Conservation (phyloP, 805 yeast species). For the Lipomyces starkeyi region DNA sequence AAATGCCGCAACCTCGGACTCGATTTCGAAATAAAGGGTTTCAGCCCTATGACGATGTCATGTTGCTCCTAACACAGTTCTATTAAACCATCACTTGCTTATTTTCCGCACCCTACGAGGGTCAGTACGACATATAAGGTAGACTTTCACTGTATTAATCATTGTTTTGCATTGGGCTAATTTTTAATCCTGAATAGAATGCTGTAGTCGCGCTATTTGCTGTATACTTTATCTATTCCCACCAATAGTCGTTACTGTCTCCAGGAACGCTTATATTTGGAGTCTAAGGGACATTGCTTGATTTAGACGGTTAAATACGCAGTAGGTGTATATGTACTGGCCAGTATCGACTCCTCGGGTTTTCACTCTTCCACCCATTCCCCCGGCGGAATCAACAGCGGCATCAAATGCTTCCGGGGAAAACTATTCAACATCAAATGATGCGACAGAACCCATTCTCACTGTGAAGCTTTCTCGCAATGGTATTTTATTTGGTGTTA, state of each 20-base stretch:
- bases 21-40: too few relatives aligned
- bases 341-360: constrained; percentile 44
- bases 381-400: constrained; percentile 1
- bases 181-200: neutral
- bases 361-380: constrained; percentile 40
- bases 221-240: too few relatives aligned
- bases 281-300: neutral
- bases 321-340: constrained; percentile 43
- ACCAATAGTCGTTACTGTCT: too few relatives aligned
- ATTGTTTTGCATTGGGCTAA: neutral
- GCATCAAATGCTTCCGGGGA: neutral
- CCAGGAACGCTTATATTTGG: neutral
- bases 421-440: neutral
- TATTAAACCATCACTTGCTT: too few relatives aligned
- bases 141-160: neutral
- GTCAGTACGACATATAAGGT: neutral
- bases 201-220: neutral
- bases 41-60: too few relatives aligned
- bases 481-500: constrained; percentile 45
- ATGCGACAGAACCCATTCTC: constrained; percentile 47
- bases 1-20: too few relatives aligned
- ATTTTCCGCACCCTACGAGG: neutral
- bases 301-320: neutral
- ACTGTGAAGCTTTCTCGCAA: constrained; percentile 43
- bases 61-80: too few relatives aligned